Percentiles rank a stretch among this genome's conserved stretches.
Evolutionary conservation across 2,329 filamentous ascomycete genomes (phyloP).

Genomic region (Paramyrothecium sp.): DNA sequence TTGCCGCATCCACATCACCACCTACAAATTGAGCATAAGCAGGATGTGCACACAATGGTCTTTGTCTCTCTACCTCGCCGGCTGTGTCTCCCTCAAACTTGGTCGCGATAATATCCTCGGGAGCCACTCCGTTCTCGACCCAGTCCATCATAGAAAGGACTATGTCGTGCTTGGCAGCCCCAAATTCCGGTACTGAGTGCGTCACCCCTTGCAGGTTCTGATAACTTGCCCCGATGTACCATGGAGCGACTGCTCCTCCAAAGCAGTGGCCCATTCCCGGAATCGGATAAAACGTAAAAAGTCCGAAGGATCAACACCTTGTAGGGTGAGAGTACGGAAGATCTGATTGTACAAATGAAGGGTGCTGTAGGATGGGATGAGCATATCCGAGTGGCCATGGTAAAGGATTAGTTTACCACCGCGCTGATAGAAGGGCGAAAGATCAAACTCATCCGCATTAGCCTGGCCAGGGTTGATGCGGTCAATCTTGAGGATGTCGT

Average conservation of each 20-base stretch:
- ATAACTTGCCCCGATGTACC: conserved; percentile 31
- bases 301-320: neutral
- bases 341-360: neutral
- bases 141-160: conserved; percentile 36
- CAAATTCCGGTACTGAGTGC: conserved; percentile 30
- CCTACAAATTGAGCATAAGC: neutral
- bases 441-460: conserved; percentile 34
- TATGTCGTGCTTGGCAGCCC: conserved; percentile 32
- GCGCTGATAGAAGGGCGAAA: conserved; percentile 31
- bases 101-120: conserved; percentile 32
- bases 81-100: conserved; percentile 26
- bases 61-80: conserved; percentile 38
- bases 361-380: neutral
- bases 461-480: conserved; percentile 32
- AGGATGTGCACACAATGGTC: conserved; percentile 44
- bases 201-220: conserved; percentile 10
- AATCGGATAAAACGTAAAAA: neutral
- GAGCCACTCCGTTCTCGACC: conserved; percentile 29
- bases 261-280: conserved; percentile 38
- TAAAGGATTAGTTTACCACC: conserved; percentile 44
- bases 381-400: conserved; percentile 36
- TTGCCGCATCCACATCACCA: neutral
- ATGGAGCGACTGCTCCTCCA: conserved; percentile 33
- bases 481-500: conserved; percentile 20
- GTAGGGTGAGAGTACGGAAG: neutral